Base-by-base conservation (phyloP, 345 rosid species). In the Hirschfeldia incana region DNA sequence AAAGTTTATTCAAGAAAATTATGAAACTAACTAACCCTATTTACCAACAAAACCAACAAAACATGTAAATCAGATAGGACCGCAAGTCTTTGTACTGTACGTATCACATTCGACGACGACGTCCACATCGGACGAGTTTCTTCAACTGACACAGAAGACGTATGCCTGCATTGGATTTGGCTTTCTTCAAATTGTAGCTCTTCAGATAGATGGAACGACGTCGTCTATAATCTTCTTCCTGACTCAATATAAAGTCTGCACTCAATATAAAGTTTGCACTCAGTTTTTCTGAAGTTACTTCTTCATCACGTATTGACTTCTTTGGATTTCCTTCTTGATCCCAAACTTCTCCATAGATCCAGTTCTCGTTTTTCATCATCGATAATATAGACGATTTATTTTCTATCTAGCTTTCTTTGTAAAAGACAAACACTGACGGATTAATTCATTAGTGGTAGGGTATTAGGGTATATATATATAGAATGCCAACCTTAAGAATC, bases 161-260 rank as follows among this genome's bases (percentile, higher is more conserved):
- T 46, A 2, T 8, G 27, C 6, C 27, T 44, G 1, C 2, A 30
- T 30, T 65, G 55, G 73, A 46, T 7, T 34, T 68, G 57, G 55
- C 27, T 2, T 51, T 15, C 32, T 77, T 63, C 32, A 77, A 64
- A 9, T 17, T 70, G 76, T 70, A 77, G 65, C 59, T 77, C 17
- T 63, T 17, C 21, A 77, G 65, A 70, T 34, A 77, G 15, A 34
- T 34, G 7, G 27, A 4, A 26, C 59, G 71, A 10, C 71, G 57
- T 62, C 70, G 58, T 77, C 28, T 70, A 8, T 49, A 77, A 12
- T 70, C 65, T 3, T 62, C 32, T 51, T 26, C n/a, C n/a, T n/a
- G n/a, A n/a, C n/a, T n/a, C n/a, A n/a, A n/a, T n/a, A n/a, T n/a
- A n/a, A n/a, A n/a, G n/a, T n/a, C n/a, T n/a, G n/a, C n/a, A 69